Percentiles rank a stretch among this genome's conserved stretches.
Conservation (phyloP, 2,329 filamentous ascomycete genomes). For the Calonectria hawksworthii region DNA sequence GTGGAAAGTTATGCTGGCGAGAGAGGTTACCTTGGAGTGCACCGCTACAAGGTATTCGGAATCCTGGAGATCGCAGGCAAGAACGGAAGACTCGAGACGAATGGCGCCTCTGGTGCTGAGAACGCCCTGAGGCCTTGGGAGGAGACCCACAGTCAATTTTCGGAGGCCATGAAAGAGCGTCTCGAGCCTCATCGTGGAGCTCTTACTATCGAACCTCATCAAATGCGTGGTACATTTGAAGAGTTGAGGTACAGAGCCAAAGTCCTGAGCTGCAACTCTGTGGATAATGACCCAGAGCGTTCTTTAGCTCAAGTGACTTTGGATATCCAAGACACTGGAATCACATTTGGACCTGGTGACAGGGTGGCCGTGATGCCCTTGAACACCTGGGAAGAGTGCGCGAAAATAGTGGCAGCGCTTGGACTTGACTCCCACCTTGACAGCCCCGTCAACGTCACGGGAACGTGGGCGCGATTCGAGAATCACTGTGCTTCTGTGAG, state of each 20-base stretch:
- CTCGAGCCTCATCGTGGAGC: constrained; percentile 56
- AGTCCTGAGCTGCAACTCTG: constrained; percentile 59
- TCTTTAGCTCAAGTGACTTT: constrained; percentile 65
- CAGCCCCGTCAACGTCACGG: constrained; percentile 53
- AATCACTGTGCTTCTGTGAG: constrained; percentile 59
- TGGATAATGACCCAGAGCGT: constrained; percentile 61
- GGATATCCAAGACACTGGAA: constrained; percentile 66
- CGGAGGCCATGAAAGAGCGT: constrained; percentile 38
- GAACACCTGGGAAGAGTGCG: constrained; percentile 68
- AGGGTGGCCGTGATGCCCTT: constrained; percentile 68
- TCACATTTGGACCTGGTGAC: constrained; percentile 67
- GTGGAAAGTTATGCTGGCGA: constrained; percentile 69
- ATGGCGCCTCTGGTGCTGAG: constrained; percentile 62
- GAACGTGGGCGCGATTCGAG: constrained; percentile 62
- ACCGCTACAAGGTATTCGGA: constrained; percentile 70
- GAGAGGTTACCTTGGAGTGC: constrained; percentile 68
- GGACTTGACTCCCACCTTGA: constrained; percentile 63
- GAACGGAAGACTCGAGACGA: constrained; percentile 66
- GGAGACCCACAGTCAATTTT: constrained; percentile 38
- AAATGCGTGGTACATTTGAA: constrained; percentile 68
- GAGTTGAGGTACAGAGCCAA: constrained; percentile 65
- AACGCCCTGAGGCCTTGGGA: constrained; percentile 48
- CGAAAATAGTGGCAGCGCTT: constrained; percentile 66
- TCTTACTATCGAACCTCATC: constrained; percentile 62
- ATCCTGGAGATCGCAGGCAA: constrained; percentile 68